phyloP scores from a whole-genome alignment of 176 grass and related monocot genomes.

The Zea luxurians region DNA sequence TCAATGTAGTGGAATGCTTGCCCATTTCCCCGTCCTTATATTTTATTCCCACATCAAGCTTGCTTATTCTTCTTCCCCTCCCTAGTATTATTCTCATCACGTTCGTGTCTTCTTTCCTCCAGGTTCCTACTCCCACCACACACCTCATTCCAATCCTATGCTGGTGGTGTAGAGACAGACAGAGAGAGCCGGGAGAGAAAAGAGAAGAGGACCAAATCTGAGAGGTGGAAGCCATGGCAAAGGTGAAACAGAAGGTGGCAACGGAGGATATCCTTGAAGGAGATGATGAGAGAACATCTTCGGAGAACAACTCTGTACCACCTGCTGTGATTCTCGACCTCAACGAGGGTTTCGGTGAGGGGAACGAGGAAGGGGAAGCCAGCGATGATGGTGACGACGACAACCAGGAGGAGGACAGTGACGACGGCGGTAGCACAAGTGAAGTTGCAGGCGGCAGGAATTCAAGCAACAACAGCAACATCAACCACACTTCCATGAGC shows the following conservation, averaged over 20 bases:
- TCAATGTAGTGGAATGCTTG: conserved; percentile 90
- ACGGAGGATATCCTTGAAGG: conserved; percentile 49
- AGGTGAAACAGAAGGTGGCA: conserved; percentile 51
- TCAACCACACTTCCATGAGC: conserved; percentile 42
- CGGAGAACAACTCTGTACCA: conserved; percentile 10
- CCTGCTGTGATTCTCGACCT: conserved; percentile 52
- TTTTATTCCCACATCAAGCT: conserved; percentile 48
- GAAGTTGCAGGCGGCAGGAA: conserved; percentile 40
- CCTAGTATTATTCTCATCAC: conserved; percentile 43
- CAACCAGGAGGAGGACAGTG: neutral
- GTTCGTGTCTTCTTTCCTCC: conserved; percentile 55
- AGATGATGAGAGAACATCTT: conserved; percentile 40
- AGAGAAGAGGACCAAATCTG: conserved; percentile 22
- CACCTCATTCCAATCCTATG: conserved; percentile 50
- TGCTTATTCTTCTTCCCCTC: conserved; percentile 38
- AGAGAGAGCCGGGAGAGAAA: neutral
- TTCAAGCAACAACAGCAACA: conserved; percentile 57
- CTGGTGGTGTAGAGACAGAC: conserved; percentile 42
- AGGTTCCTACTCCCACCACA: conserved; percentile 38
- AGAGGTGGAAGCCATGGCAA: conserved; percentile 40
- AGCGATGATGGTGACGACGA: conserved; percentile 16
- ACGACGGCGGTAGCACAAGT: conserved; percentile 36
- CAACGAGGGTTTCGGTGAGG: conserved; percentile 53
- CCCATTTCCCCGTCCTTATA: conserved; percentile 53
- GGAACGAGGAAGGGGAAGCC: conserved; percentile 12